Base-by-base conservation (phyloP, 2,329 filamentous ascomycete species). In the Cephalotrichum gorgonifer region DNA sequence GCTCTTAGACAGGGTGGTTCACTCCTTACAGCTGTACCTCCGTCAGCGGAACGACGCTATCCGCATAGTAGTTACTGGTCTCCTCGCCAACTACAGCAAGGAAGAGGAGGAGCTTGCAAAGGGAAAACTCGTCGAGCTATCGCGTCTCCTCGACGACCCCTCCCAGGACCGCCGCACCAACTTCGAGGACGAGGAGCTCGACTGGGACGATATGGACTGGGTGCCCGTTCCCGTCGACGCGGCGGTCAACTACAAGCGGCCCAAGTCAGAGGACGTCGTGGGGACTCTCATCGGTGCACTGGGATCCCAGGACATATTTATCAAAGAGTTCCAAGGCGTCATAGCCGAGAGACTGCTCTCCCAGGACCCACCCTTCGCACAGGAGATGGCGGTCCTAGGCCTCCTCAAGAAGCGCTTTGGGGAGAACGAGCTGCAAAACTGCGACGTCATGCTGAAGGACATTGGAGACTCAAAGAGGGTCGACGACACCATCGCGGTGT, bases 401-500 rank as follows among this genome's bases (percentile, higher is more conserved):
- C 75, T 97, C 9, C 76, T 98, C 51, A 96, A 96, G 68, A 76
- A 87, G 53, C 82, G 90, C 8, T 90, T 96, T 50, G 91, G 91
- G 23, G 88, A 96, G 55, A 76, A 78, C 26, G 82, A 88, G 15
- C 71, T 98, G 43, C 93, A 97, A 62, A 86, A 87, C 44, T 96
- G 90, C 64, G 91, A 98, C 61, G 93, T 98, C 58, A 98, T 98
- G 93, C 78, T 98, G 50, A 87, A 85, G 54, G 93, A 98, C 62
- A 86, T 97, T 31, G 78, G 86, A 55, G 90, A 96, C 59, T 95
- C 89, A 2, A 75, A 76, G 52, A 76, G 79, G 39, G 79, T 94
- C 51, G 86, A 96, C 60, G 51, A 52, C 9, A 27, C 51, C 2
- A 54, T 58, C 27, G n/a, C 43, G 38, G 14, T 14, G 15, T 25